Percentiles rank a stretch among this genome's conserved stretches.
Evolutionary conservation across 108 stramenopile species (phyloP).

Genomic region (Schizochytrium sp.): DNA sequence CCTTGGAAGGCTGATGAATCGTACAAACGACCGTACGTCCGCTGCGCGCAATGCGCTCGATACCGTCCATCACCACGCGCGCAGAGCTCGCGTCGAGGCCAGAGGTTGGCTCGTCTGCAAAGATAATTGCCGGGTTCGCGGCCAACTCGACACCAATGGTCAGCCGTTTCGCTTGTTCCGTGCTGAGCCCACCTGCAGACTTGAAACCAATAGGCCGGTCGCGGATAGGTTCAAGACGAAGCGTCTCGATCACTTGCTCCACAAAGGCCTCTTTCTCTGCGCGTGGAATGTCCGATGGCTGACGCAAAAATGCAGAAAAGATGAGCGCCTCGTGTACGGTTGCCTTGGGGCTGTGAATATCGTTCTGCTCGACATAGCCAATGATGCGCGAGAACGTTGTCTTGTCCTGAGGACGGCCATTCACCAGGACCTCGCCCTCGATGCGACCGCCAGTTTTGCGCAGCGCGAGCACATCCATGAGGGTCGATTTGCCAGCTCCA

Average conservation of each 20-base stretch:
- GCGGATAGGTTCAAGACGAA: constrained; percentile 56
- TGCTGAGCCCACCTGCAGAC: constrained; percentile 54
- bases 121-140: constrained; percentile 57
- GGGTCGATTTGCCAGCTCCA: constrained; percentile 54
- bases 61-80: background rate
- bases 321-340: constrained; percentile 58
- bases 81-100: constrained; percentile 12
- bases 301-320: constrained; percentile 32
- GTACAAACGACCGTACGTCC: constrained; percentile 32
- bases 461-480: constrained; percentile 62
- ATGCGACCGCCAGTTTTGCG: constrained; percentile 52
- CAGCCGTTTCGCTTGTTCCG: constrained; percentile 57
- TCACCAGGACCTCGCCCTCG: constrained; percentile 48
- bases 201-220: constrained; percentile 55
- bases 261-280: constrained; percentile 16
- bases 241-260: constrained; percentile 44
- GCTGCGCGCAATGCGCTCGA: background rate
- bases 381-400: constrained; percentile 22
- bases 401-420: constrained; percentile 44
- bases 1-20: constrained; percentile 37
- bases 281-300: background rate
- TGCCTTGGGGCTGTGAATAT: constrained; percentile 48
- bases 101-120: constrained; percentile 66
- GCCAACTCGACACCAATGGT: constrained; percentile 67
- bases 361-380: constrained; percentile 62